These are phyloP conservation scores for Lolium perenne DNA, from an alignment of 176 grass and related monocot genomes.

Conservation along the genomic window DNA sequence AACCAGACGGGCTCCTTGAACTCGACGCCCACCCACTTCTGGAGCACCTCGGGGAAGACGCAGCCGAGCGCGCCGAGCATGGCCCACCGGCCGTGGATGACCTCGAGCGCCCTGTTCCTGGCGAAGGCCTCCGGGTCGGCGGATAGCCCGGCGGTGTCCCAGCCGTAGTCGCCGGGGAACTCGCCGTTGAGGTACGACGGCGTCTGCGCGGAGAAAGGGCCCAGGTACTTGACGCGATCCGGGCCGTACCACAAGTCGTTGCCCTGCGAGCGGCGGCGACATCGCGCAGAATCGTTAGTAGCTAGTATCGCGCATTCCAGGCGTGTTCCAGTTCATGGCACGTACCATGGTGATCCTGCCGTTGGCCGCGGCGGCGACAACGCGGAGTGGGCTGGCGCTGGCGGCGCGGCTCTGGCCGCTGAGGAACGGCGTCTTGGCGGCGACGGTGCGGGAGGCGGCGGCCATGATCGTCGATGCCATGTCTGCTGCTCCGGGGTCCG, in stretches of 20 bases:
- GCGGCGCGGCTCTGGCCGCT: slow-evolving; percentile 62
- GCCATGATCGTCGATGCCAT: slow-evolving; percentile 73
- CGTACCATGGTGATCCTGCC: slow-evolving; percentile 84
- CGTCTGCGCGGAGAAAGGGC: slow-evolving; percentile 90
- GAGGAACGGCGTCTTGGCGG: slow-evolving; percentile 62
- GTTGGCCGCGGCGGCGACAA: slow-evolving; percentile 55
- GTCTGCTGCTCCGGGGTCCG: slow-evolving; percentile 9
- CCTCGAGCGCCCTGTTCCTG: slow-evolving; percentile 88
- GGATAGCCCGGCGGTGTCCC: slow-evolving; percentile 93
- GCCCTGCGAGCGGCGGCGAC: slow-evolving; percentile 42
- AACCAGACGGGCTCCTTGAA: slow-evolving; percentile 99
- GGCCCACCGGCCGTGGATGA: slow-evolving; percentile 95
- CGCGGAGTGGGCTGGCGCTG: slow-evolving; percentile 52
- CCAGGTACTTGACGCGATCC: slow-evolving; percentile 91
- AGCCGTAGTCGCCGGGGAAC: slow-evolving; percentile 94
- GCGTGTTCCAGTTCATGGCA: not conserved
- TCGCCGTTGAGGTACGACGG: slow-evolving; percentile 90
- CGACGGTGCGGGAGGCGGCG: slow-evolving; percentile 54
- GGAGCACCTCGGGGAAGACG: slow-evolving; percentile 86
- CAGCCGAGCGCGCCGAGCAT: slow-evolving; percentile 93
- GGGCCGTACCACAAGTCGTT: slow-evolving; percentile 90
- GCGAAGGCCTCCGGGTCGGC: slow-evolving; percentile 96
- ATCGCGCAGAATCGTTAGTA: not conserved
- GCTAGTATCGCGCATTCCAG: not conserved
- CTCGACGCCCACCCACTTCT: slow-evolving; percentile 91